Evolutionary conservation across 768 basidiomycete genomes (phyloP), one percentile per base, ranked within the genome.

Genomic region (Inosperma sp.): DNA sequence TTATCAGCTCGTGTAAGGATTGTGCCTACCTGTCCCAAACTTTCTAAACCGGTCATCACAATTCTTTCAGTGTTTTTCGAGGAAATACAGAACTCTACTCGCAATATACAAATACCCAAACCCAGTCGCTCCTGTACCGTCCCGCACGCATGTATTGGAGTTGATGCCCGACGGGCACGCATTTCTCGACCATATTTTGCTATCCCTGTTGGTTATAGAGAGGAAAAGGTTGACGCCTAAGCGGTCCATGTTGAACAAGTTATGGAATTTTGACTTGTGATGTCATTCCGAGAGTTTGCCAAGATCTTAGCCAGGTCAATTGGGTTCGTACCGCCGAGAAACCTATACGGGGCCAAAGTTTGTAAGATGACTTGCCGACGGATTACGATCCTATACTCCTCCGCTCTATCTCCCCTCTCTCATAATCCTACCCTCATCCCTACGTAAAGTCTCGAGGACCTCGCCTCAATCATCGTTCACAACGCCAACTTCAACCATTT

Each of bases 181-280:
- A 12, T 55, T 51, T 27, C 58, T 63, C 19, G 60, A 63, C n/a
- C 51, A 58, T 35, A 47, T 63, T 21, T 13, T 61, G 2, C 44
- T 63, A 33, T 54, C 58, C 22, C 51, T 63, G 5, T 47, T 58
- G 19, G 45, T 59, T 10, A 53, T 61, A n/a, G 59, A 60, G 35
- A 25, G 56, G 21, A 57, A 52, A 48, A 50, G 52, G 3, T 35
- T 58, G 27, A 48, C 54, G 5, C 54, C 54, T 23, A 9, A 46
- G 14, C 48, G 35, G 41, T 40, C 46, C 29, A 29, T 53, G 29
- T 25, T 53, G 37, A 39, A 36, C 48, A 49, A 49, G 29, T 31
- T 49, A 37, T 49, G 48, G 48, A 49, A 49, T 49, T 49, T 48
- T 25, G n/a, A n/a, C n/a, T n/a, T n/a, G n/a, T n/a, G n/a, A n/a